phyloP scores from a whole-genome alignment of 768 basidiomycete species.

The Termitomyces sp. region DNA sequence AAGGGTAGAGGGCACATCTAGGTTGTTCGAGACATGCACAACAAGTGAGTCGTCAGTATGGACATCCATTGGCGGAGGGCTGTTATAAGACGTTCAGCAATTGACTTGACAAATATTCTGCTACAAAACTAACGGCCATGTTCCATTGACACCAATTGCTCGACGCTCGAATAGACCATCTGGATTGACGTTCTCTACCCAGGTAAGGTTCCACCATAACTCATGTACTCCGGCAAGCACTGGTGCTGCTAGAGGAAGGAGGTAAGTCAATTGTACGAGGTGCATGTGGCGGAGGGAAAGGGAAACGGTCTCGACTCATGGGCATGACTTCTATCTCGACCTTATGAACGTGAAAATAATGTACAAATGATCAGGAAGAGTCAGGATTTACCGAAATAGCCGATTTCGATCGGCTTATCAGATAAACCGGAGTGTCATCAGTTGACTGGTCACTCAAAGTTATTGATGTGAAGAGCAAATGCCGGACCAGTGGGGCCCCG shows the following conservation, averaged over 20 bases:
- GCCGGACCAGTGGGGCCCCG: neutral
- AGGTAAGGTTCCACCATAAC: slow-evolving; percentile 90
- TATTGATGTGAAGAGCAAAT: neutral
- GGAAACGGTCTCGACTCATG: slow-evolving; percentile 5
- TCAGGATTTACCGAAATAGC: neutral
- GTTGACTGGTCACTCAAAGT: neutral
- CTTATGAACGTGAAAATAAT: slow-evolving; percentile 6
- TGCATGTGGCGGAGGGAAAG: slow-evolving; percentile 9
- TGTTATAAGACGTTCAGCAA: slow-evolving; percentile 23
- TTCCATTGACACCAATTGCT: slow-evolving; percentile 84
- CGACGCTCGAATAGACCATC: slow-evolving; percentile 74
- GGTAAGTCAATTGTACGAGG: slow-evolving; percentile 15
- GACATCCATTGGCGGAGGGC: slow-evolving; percentile 79
- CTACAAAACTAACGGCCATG: slow-evolving; percentile 76
- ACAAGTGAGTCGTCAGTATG: slow-evolving; percentile 65
- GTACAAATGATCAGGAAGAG: neutral
- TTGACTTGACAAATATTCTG: neutral
- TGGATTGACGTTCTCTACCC: slow-evolving; percentile 73
- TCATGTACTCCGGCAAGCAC: slow-evolving; percentile 66
- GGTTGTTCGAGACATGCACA: slow-evolving; percentile 71
- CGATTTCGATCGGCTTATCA: slow-evolving; percentile 2
- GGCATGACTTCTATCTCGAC: neutral
- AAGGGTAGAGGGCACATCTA: slow-evolving; percentile 62
- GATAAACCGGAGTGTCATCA: slow-evolving; percentile 5
- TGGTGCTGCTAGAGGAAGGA: slow-evolving; percentile 28